Evolutionary conservation across 1,139 yeast genomes (phyloP), one percentile per base, ranked within the genome.

Genomic region (Kluyveromyces sp.): DNA sequence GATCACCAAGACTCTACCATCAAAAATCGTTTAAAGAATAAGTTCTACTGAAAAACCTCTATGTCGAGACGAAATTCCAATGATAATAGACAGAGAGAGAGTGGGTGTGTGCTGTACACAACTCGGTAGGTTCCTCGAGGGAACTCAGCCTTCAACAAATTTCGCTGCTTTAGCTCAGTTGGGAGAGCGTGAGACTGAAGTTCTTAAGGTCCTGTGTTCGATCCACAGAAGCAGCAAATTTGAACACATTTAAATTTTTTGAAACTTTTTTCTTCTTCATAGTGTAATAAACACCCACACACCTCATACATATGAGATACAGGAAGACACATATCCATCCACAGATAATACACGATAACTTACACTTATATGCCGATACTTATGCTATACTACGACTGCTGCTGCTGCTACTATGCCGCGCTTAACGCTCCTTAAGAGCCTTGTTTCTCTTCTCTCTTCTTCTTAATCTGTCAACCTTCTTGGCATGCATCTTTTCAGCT

Each of bases 181-280:
- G 56, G 56, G 56, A 53, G 56, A 53, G 56, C 56, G 56, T 53
- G 52, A 50, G 56, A 53, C 56, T 53, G 56, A 53, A 53, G 56
- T 42, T 82, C 89, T 82, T 86, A 76, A 83, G 88, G 88, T 81
- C 87, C 82, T 80, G 88, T 79, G 88, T 81, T 82, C 88, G 83
- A 82, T 81, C 87, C 89, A 80, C 88, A 81, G 83, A 81, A 77
- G 70, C 77, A 85, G 87, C 88, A 81, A 62, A 53, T 53, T 53
- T 56, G 63, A 15, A 15, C 21, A 15, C 21, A 15, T 15, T 15
- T 1, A 15, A 15, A 1, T 15, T 15, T 15, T 15, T 15, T 15
- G 21, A 15, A 15, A 15, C 21, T 15, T 15, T 62, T 37, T 41
- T 21, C 6, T 30, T 43, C 28, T 34, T 25, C 25, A 10, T 6